Conservation (phyloP, 1,284 basidiomycete genomes). For the Rhodotorula sp. region DNA sequence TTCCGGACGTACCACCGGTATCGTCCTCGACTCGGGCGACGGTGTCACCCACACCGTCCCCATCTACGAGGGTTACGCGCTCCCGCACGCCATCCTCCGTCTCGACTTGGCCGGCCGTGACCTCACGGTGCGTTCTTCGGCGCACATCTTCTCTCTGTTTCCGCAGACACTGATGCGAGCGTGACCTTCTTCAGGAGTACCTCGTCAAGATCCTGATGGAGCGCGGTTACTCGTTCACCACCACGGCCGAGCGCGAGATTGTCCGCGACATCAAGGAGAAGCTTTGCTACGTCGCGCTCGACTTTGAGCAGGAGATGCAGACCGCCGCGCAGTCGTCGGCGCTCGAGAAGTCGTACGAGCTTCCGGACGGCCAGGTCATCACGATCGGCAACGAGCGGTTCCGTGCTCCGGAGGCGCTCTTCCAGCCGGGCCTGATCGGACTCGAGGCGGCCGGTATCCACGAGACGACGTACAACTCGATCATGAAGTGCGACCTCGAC, state of each 20-base stretch:
- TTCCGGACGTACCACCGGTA: slow-evolving; percentile 87
- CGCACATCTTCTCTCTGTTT: no score
- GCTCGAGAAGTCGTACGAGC: slow-evolving; percentile 91
- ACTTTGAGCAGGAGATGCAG: slow-evolving; percentile 95
- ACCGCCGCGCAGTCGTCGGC: slow-evolving; percentile 87
- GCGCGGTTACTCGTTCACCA: slow-evolving; percentile 92
- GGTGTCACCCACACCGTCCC: slow-evolving; percentile 92
- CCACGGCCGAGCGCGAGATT: slow-evolving; percentile 67
- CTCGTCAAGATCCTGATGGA: slow-evolving; percentile 91
- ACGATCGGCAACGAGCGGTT: slow-evolving; percentile 97
- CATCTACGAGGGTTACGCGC: slow-evolving; percentile 92
- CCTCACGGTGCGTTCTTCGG: slow-evolving; percentile 60
- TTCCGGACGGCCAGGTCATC: slow-evolving; percentile 95
- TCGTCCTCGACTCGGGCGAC: slow-evolving; percentile 90
- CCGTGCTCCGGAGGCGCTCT: slow-evolving; percentile 94
- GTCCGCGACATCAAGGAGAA: slow-evolving; percentile 99
- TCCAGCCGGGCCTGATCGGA: slow-evolving; percentile 92
- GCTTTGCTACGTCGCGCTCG: slow-evolving; percentile 93
- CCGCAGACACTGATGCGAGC: no score
- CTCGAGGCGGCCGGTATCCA: no score
- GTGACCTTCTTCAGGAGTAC: slow-evolving; percentile 55
- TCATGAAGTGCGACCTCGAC: no score
- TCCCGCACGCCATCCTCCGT: slow-evolving; percentile 91
- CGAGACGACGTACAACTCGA: no score
- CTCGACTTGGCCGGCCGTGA: slow-evolving; percentile 94